phyloP scores from a whole-genome alignment of 257 asterid species.

The Misopates orontium region DNA sequence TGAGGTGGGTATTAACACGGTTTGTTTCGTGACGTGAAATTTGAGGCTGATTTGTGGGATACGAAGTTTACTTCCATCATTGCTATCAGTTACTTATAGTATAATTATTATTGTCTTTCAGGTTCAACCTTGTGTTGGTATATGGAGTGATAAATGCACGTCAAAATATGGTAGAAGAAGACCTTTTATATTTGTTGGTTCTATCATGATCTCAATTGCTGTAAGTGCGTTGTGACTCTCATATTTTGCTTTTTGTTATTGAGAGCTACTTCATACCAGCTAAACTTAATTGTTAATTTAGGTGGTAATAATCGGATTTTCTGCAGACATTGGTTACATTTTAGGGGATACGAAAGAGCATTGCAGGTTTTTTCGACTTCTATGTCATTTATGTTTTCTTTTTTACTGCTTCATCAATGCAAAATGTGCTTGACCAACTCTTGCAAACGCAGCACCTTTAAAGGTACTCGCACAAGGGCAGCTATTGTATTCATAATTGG shows the following conservation, averaged over 20 bases:
- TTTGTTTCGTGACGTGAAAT: constrained; percentile 8
- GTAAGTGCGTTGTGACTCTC: constrained; percentile 34
- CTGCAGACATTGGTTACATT: constrained; percentile 97
- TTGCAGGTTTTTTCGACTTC: constrained; percentile 74
- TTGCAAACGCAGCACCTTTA: constrained; percentile 74
- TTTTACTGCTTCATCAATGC: constrained; percentile 23
- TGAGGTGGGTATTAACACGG: not conserved
- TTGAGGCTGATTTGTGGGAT: not conserved
- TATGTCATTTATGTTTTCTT: constrained; percentile 21
- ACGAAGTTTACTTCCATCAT: constrained; percentile 1
- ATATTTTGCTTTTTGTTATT: constrained; percentile 23
- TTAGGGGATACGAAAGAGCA: constrained; percentile 96
- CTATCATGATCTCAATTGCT: constrained; percentile 60
- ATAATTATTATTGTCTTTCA: constrained; percentile 35
- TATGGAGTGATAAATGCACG: constrained; percentile 92
- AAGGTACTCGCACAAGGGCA: constrained; percentile 98
- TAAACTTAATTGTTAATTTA: constrained; percentile 49
- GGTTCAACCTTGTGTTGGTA: constrained; percentile 99
- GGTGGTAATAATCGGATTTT: constrained; percentile 93
- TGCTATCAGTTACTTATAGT: constrained; percentile 3
- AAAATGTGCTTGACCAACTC: constrained; percentile 34
- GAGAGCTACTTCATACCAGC: constrained; percentile 33
- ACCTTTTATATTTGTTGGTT: constrained; percentile 55
- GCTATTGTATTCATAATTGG: constrained; percentile 88
- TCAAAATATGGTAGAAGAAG: constrained; percentile 66